Evolutionary conservation across 2,329 filamentous ascomycete species (phyloP).

Genomic region (Nigrospora osmanthi): DNA sequence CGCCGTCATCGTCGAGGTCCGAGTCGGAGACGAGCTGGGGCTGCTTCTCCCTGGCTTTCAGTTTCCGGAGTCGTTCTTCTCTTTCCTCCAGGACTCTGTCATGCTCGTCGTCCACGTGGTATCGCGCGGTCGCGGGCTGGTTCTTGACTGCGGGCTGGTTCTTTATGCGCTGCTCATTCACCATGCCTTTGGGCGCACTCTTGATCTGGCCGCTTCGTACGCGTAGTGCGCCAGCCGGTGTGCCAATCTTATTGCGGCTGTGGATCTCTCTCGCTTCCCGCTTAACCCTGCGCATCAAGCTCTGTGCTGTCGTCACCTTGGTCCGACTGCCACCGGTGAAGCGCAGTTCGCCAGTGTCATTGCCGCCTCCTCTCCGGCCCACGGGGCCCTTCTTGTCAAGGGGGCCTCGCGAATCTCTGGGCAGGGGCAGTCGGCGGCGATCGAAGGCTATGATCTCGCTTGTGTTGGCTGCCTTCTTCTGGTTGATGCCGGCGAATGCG

Average conservation of each 20-base stretch:
- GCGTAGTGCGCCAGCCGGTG: conserved; percentile 23
- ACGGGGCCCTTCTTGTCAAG: conserved; percentile 7
- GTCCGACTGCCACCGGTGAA: conserved; percentile 43
- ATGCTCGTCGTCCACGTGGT: conserved; percentile 6
- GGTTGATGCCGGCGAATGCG: conserved; percentile 48
- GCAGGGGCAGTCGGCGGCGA: conserved; percentile 35
- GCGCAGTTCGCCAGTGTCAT: conserved; percentile 25
- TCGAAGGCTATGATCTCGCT: conserved; percentile 45
- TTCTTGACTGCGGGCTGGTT: conserved; percentile 17
- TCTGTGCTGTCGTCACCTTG: conserved; percentile 41
- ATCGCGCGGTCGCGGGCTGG: conserved; percentile 8
- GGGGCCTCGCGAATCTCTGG: conserved; percentile 19
- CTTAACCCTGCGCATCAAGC: conserved; percentile 47
- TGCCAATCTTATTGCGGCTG: conserved; percentile 37
- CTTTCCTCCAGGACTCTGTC: conserved; percentile 22
- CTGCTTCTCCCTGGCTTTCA: conserved; percentile 19
- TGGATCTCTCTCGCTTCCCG: conserved; percentile 48
- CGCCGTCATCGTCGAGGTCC: conserved; percentile 16
- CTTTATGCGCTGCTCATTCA: conserved; percentile 41
- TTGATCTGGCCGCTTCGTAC: conserved; percentile 30
- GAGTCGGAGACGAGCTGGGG: conserved; percentile 33
- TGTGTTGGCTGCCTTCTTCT: conserved; percentile 48
- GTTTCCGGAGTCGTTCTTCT: conserved; percentile 25
- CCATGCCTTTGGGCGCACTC: conserved; percentile 45
- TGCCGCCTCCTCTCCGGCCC: conserved; percentile 7